Evolutionary conservation across 2,329 filamentous ascomycete genomes (phyloP).

Genomic region (Cytospora schulzeri): DNA sequence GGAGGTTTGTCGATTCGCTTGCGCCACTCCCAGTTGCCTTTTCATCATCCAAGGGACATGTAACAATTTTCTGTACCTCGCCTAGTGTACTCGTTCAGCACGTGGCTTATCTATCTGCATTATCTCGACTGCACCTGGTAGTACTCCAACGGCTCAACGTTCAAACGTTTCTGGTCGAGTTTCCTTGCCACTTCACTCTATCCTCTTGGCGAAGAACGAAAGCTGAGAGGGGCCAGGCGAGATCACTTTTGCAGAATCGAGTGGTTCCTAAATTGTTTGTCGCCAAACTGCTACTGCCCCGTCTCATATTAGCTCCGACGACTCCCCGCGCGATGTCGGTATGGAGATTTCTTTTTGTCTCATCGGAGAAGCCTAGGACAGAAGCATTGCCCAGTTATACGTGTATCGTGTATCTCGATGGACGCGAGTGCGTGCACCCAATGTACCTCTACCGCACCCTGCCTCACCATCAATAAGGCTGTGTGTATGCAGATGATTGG

Average conservation of each 20-base stretch:
- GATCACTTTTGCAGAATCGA: neutral
- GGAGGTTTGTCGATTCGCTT: neutral
- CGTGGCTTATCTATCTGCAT: neutral
- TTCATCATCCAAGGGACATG: neutral
- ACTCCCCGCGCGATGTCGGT: neutral
- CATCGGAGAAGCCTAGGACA: neutral
- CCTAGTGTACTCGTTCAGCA: neutral
- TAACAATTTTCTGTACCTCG: neutral
- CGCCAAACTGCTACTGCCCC: neutral
- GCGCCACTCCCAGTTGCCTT: neutral
- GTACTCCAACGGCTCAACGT: neutral
- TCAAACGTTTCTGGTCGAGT: neutral
- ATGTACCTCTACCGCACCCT: neutral
- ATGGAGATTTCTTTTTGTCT: neutral
- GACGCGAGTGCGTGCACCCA: neutral
- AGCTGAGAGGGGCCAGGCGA: neutral
- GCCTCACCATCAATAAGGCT: neutral
- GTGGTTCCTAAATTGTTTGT: neutral
- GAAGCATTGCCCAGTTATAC: neutral
- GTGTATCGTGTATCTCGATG: neutral
- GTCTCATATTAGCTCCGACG: neutral
- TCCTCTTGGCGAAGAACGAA: neutral
- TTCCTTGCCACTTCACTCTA: neutral
- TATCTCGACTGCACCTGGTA: neutral
- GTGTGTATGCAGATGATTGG: neutral